Evolutionary conservation across 2,329 filamentous ascomycete species (phyloP), one percentile per base, ranked within the genome.

Genomic region (Ascochyta lentis): DNA sequence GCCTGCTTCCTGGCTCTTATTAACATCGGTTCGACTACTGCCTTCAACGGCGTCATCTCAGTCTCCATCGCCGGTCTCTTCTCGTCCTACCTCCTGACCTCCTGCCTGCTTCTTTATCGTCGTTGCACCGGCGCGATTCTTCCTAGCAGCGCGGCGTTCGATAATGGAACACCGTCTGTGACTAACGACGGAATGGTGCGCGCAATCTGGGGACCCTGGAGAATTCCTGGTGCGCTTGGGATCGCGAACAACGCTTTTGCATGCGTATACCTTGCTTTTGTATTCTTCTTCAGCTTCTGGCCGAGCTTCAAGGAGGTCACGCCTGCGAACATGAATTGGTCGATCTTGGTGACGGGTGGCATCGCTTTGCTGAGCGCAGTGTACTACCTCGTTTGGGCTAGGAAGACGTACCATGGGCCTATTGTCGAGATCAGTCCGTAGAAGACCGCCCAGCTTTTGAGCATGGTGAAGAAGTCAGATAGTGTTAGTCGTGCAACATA

Each of bases 1-100:
- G 75, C 76, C 27, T 64, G 71, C 23, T 65, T 82, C 3, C 72
- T 83, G 16, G 76, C 76, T 0, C 68, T 83, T 16, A 79, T 83
- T 66, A 81, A 82, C 60, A 76, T 84, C 54, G 81, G 80, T 4
- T 67, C 65, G 1, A 51, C 62, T 8, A 56, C 59, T 5, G 69
- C 66, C 3, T 72, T 71, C 60, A 69, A 66, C 41, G 66, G 59
- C 16, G 59, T 72, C 37, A 65, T 69, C n/a, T 70, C 67, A 15
- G 52, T 73, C 6, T 58, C 61, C 8, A 65, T 72, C n/a, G 65
- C 61, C 1, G 66, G 66, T 3, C 54, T 72, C 15, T 71, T 66
- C 46, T 56, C 59, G 1, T 70, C 67, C 2, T 72, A 72, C 58
- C 56, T 73, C 0, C 48, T 73, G 8, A 62, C 62, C 0, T 49